These are phyloP conservation scores for Carex kokanica DNA, from an alignment of 176 grass and related monocot genomes.

Conservation along the genomic window DNA sequence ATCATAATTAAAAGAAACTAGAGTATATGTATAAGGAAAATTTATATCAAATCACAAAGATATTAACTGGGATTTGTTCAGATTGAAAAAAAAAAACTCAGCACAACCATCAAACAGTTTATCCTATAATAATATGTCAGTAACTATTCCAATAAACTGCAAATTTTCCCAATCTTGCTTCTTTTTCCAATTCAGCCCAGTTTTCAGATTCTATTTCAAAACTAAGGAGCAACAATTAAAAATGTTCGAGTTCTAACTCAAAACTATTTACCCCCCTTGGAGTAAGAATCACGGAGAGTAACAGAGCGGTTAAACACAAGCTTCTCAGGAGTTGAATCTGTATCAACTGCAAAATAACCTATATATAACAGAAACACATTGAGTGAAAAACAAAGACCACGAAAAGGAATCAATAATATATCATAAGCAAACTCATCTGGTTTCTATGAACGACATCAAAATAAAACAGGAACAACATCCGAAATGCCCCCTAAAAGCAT, in stretches of 20 bases:
- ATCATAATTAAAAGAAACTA: not conserved
- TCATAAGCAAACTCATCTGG: not conserved
- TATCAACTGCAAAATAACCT: constrained; percentile 91
- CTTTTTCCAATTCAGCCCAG: not conserved
- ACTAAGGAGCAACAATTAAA: constrained; percentile 1
- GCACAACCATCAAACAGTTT: not conserved
- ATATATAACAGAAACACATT: not conserved
- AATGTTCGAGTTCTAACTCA: not conserved
- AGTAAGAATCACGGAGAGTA: constrained; percentile 81
- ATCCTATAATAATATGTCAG: not conserved
- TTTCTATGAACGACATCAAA: not conserved
- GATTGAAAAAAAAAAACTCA: not conserved
- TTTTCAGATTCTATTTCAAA: not conserved
- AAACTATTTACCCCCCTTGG: constrained; percentile 39
- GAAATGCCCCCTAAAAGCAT: not conserved
- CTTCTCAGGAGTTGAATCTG: constrained; percentile 46
- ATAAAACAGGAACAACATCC: not conserved
- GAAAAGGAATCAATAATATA: constrained; percentile 1
- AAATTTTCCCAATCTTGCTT: not conserved
- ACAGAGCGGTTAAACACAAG: constrained; percentile 90
- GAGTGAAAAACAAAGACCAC: not conserved
- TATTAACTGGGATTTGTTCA: not conserved
- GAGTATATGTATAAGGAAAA: not conserved
- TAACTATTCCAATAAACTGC: constrained; percentile 9
- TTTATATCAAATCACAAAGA: not conserved